These are phyloP conservation scores for Teunomyces cretensis DNA, from an alignment of 805 yeast genomes.

Conservation along the genomic window DNA sequence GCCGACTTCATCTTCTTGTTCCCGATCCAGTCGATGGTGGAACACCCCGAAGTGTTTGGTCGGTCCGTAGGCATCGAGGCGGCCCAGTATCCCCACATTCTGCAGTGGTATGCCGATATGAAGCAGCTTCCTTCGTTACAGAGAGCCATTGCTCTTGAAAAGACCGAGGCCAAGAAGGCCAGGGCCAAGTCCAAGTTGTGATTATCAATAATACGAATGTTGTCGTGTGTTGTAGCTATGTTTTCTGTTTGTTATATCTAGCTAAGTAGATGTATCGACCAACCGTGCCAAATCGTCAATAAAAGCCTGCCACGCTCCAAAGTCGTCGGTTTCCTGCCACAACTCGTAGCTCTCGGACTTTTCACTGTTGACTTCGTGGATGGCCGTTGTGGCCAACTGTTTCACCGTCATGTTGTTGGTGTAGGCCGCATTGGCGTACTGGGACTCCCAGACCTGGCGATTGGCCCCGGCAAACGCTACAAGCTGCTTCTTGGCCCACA, in stretches of 20 bases:
- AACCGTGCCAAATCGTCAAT: background rate
- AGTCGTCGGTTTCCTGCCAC: background rate
- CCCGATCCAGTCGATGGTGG: conserved; percentile 21
- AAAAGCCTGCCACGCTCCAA: background rate
- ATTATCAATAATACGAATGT: too few relatives aligned
- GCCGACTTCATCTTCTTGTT: conserved; percentile 40
- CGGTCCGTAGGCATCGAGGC: background rate
- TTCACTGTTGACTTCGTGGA: background rate
- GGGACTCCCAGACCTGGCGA: background rate
- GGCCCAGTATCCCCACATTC: background rate
- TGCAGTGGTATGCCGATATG: background rate
- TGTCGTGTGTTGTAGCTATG: too few relatives aligned
- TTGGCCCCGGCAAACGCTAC: background rate
- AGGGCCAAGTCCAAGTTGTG: background rate
- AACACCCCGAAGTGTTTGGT: background rate
- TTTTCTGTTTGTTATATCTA: too few relatives aligned
- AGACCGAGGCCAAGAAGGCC: background rate
- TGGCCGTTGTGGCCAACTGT: background rate
- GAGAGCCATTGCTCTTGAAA: background rate
- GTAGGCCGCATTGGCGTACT: background rate
- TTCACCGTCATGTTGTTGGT: background rate
- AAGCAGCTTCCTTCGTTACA: conserved; percentile 1
- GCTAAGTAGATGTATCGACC: too few relatives aligned
- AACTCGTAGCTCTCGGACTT: background rate
- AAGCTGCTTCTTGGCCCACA: background rate